Base-by-base conservation (phyloP, 2,329 filamentous ascomycete species). In the Aspergillus udagawae region DNA sequence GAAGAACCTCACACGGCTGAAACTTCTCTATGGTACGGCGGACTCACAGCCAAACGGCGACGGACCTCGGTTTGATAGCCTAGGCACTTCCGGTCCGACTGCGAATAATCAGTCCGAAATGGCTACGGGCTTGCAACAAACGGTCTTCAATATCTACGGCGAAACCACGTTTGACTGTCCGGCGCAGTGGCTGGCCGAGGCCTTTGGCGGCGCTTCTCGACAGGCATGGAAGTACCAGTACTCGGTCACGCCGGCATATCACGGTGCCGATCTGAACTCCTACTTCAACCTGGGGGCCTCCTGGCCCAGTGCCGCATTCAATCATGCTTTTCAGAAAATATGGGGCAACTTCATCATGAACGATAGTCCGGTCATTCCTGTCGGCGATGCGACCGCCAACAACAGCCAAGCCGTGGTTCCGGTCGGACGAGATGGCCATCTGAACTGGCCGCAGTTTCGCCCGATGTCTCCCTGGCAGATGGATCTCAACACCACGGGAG, bases 231-330 rank as follows among this genome's bases (percentile, higher is more conserved):
- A 78, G 45, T 82, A 82, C 62, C 80, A 83, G 61, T 82, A 77
- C 28, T 86, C 89, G n/a, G 81, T 90, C 20, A 83, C 91, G 44
- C 84, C 85, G 42, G 84, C 87, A 17, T 87, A 89, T 63, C 83
- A 86, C 68, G 77, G 79, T 1, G 82, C 86, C 20, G 90, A 90
- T 29, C 81, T 93, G 9, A 76, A 77, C 54, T 75, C 71, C 4
- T 63, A 63, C 59, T 55, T 65, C 60, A 32, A 66, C 65, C 53
- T 60, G 58, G 64, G 60, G 3, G 29, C 25, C 28, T 9, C 69
- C 21, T 45, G 42, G 65, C 66, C 59, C 55, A 53, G 54, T 29
- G 14, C 63, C 2, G 73, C 71, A 23, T 74, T 78, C 49, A 66
- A 62, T 5, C 65, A 65, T 32, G 77, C 77, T 0, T 74, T 80